Evolutionary conservation across 2,329 filamentous ascomycete genomes (phyloP).

Genomic region (Alternaria infectoria): DNA sequence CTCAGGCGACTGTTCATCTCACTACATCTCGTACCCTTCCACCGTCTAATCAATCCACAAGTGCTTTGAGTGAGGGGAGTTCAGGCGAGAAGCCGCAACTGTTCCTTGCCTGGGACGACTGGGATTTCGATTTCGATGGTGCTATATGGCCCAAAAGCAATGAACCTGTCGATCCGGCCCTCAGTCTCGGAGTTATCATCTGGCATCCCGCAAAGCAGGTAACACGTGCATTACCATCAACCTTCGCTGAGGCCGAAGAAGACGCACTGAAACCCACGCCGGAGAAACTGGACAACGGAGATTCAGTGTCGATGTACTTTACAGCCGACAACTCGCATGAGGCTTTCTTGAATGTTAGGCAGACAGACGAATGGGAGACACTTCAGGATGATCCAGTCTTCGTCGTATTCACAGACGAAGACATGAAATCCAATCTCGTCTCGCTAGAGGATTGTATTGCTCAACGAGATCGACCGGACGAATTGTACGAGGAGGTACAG

Average conservation of each 20-base stretch:
- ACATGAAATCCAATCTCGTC: constrained; percentile 48
- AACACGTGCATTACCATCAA: constrained; percentile 51
- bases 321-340: constrained; percentile 52
- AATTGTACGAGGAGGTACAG: constrained; percentile 22
- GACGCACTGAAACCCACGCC: constrained; percentile 49
- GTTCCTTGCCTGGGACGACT: constrained; percentile 47
- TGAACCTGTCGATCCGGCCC: constrained; percentile 51
- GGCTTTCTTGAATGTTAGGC: constrained; percentile 54
- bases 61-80: constrained; percentile 22
- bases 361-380: constrained; percentile 58
- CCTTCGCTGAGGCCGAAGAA: constrained; percentile 53
- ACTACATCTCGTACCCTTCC: constrained; percentile 18
- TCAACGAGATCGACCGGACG: constrained; percentile 49
- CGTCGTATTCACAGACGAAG: constrained; percentile 50
- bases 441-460: constrained; percentile 52
- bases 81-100: constrained; percentile 37
- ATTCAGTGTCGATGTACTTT: constrained; percentile 60
- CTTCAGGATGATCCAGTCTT: constrained; percentile 60
- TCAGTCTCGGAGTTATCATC: constrained; percentile 55
- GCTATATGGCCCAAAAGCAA: constrained; percentile 54
- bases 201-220: constrained; percentile 55
- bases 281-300: constrained; percentile 47
- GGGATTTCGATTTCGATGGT: constrained; percentile 54
- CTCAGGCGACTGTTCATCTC: constrained; percentile 31
- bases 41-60: constrained; percentile 17